Conservation (phyloP, 2,329 filamentous ascomycete genomes). For the Pyrenochaeta sp. region DNA sequence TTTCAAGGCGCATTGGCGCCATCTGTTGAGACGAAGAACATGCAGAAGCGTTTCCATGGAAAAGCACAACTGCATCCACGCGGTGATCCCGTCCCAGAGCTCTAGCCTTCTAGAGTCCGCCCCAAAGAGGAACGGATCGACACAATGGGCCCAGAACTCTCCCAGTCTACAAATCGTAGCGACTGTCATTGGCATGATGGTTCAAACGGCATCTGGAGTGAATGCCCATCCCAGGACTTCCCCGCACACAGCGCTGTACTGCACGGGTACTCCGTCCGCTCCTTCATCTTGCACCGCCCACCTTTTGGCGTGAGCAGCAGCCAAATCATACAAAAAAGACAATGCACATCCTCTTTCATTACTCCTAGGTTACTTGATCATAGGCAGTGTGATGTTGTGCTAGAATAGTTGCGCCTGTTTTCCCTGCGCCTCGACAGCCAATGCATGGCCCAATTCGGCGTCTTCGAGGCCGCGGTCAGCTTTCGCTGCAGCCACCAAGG, state of each 20-base stretch:
- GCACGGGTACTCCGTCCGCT: constrained; percentile 5
- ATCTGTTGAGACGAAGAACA: constrained; percentile 9
- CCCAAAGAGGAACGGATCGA: constrained; percentile 28
- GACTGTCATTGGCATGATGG: constrained; percentile 15
- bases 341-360: constrained; percentile 14
- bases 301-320: constrained; percentile 12
- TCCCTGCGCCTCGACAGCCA: constrained; percentile 14
- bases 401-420: background rate
- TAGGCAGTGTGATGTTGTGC: constrained; percentile 2
- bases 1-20: background rate
- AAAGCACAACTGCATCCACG: constrained; percentile 10
- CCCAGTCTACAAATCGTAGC: constrained; percentile 1
- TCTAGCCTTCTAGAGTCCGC: constrained; percentile 11
- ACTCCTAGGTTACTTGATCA: constrained; percentile 18
- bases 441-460: constrained; percentile 8
- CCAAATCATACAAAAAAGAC: constrained; percentile 14
- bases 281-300: constrained; percentile 38
- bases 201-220: constrained; percentile 23
- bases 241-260: no score
- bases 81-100: constrained; percentile 15
- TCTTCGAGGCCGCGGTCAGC: constrained; percentile 13
- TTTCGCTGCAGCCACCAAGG: constrained; percentile 28
- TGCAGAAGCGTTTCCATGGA: constrained; percentile 15
- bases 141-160: constrained; percentile 14
- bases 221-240: constrained; percentile 7